Conservation (phyloP, 352 stramenopile species). For the Pseudoperonospora humuli region DNA sequence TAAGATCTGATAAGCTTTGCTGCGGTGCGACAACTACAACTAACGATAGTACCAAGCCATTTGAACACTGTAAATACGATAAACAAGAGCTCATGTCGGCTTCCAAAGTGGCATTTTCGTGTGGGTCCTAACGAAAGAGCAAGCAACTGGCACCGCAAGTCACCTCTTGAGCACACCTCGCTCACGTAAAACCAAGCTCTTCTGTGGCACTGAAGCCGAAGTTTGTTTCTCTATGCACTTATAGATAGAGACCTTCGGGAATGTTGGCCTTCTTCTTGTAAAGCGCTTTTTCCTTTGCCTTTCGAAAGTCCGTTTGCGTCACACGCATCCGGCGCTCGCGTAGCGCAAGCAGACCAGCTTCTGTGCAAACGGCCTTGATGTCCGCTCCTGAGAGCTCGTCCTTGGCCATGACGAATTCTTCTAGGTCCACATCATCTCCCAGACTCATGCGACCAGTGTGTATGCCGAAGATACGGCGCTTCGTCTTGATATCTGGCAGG, state of each 20-base stretch:
- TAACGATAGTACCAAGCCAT: conserved; percentile 15
- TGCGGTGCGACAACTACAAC: conserved; percentile 3
- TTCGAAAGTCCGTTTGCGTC: conserved; percentile 98
- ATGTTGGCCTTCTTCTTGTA: conserved; percentile 99
- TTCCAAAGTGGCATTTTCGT: conserved; percentile 18
- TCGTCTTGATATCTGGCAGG: conserved; percentile 98
- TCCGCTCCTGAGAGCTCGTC: conserved; percentile 99
- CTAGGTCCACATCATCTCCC: conserved; percentile 97
- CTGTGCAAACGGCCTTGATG: conserved; percentile 99
- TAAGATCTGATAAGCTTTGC: not conserved
- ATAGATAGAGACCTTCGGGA: conserved; percentile 98
- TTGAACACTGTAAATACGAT: conserved; percentile 1
- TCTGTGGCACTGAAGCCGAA: conserved; percentile 3
- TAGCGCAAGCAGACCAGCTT: conserved; percentile 98
- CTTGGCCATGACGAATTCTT: conserved; percentile 99
- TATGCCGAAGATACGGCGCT: conserved; percentile 99
- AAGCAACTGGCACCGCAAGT: not conserved
- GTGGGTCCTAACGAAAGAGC: conserved; percentile 12
- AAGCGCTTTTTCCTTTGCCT: conserved; percentile 99
- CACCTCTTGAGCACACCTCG: not conserved
- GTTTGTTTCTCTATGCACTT: conserved; percentile 35
- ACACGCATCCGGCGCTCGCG: conserved; percentile 99
- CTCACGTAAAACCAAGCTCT: not conserved
- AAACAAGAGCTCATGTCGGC: conserved; percentile 20
- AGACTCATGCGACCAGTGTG: conserved; percentile 99